Base-by-base conservation (phyloP, 192 early-diverging fungal genomes). In the Helicostylum pulchrum region DNA sequence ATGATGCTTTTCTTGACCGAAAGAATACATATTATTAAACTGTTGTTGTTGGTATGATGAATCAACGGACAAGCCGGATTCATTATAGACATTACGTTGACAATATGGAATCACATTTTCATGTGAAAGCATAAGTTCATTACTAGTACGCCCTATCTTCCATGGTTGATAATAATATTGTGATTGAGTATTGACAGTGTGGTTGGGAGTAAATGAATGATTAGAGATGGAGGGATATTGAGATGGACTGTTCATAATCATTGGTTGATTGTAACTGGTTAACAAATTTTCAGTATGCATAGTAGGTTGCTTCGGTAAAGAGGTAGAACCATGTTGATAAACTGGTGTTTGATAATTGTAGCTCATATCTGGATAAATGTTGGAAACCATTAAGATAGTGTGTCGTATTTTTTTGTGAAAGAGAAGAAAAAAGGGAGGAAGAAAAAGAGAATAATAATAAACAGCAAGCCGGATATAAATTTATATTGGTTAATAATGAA, bases 391-490 rank as follows among this genome's bases (percentile, higher is more conserved):
- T 9, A 39, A 39, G 6, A 39, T 3, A 39, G 9, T 9, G n/a
- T n/a, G n/a, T n/a, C n/a, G n/a, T n/a, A n/a, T n/a, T n/a, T n/a
- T n/a, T n/a, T n/a, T n/a, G n/a, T n/a, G n/a, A n/a, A n/a, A n/a
- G n/a, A n/a, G n/a, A n/a, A n/a, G n/a, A n/a, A n/a, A n/a, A 39
- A 10, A 4, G 9, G 9, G 6, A 39, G 6, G 4, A 56, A 30
- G 34, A 36, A 34, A 17, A 39, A 36, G 31, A 10, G 34, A 19
- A 19, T 39, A 31, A 36, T 56, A 36, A 56, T 31, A 39, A 56
- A 30, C 34, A 56, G 54, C 54, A 56, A 56, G 54, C 54, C 54
- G 34, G 54, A 36, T 56, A 17, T 48, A 15, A 17, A 34, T 39
- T 7, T 32, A n/a, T 17, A 56, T 11, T 34, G 10, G 31, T 36